Base-by-base conservation (phyloP, 1,284 basidiomycete genomes). In the Microbotryum saponariae region DNA sequence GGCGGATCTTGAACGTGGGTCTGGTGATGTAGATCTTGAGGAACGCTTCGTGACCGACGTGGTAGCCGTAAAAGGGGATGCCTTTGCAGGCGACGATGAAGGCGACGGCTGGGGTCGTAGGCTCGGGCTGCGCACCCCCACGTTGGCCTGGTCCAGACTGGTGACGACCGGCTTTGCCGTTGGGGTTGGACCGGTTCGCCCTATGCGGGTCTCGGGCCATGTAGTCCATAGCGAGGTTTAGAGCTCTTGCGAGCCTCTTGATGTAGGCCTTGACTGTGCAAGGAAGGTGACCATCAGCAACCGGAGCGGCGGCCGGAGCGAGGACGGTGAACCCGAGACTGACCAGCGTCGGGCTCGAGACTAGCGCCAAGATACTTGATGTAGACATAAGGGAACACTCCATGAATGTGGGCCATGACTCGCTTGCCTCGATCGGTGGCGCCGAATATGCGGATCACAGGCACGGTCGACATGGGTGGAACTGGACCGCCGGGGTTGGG, bases 11-110 rank as follows among this genome's bases (percentile, higher is more conserved):
- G 66, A 84, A 77, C 2, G 79, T 74, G 6, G 91, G 90, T 70
- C 96, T 85, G 54, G 80, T 79, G 60, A 93, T 78, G 67, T 84
- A 80, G 55, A 98, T 83, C 76, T 97, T 97, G 76, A 98, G 83
- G 76, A 89, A 98, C 31, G 91, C 91, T 12, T 82, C 81, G 73
- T 91, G 88, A 29, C 85, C 84, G 21, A 88, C 80, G 74, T 93
- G 88, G 75, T 93, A 97, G 9, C 94, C 94, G 76, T 97, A 98
- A 75, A 97, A 97, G 69, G 89, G 87, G 25, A 89, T 79, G n/a
- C 91, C 94, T 77, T 97, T 97, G 70, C 93, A 89, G 45, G 94
- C 81, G 56, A 91, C 77, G 53, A 97, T 83, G 82, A 74, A 71
- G 42, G 71, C 70, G 55, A 73, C 70, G 56, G 63, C 48, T 71